Percentiles rank a stretch among this genome's conserved stretches.
phyloP scores from a whole-genome alignment of 129 eudicot genomes.

The Helianthus tuberosus region DNA sequence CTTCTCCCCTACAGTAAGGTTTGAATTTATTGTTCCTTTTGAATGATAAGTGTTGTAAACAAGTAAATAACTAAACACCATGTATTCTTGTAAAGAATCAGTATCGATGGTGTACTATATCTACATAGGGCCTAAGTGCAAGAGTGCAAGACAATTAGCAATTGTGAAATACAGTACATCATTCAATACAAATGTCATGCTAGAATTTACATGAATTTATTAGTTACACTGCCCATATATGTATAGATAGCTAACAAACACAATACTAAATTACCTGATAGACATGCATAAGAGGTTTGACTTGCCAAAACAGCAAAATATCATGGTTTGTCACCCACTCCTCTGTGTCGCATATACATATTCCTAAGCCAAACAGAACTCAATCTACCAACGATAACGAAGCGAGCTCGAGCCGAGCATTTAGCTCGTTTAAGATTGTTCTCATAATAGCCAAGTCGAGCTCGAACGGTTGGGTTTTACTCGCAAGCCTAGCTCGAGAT shows the following conservation, averaged over 20 bases:
- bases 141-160: neutral
- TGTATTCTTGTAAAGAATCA: constrained; percentile 3
- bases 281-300: too few species aligned
- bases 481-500: too few species aligned
- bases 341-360: too few species aligned
- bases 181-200: neutral
- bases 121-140: neutral
- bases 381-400: too few species aligned
- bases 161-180: constrained; percentile 4
- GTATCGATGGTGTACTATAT: neutral
- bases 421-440: too few species aligned
- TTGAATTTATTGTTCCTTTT: neutral
- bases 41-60: neutral
- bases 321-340: constrained; percentile 79
- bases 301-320: constrained; percentile 92
- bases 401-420: too few species aligned
- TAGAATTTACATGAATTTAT: neutral
- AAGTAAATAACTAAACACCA: neutral
- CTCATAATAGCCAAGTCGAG: too few species aligned
- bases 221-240: neutral
- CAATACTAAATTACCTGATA: too few species aligned
- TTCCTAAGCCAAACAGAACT: too few species aligned
- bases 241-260: constrained; percentile 15
- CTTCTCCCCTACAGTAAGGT: constrained; percentile 13
- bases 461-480: too few species aligned